Percentiles rank a stretch among this genome's conserved stretches.
Conservation (phyloP, 83 land plant species). For the Thuja plicata region DNA sequence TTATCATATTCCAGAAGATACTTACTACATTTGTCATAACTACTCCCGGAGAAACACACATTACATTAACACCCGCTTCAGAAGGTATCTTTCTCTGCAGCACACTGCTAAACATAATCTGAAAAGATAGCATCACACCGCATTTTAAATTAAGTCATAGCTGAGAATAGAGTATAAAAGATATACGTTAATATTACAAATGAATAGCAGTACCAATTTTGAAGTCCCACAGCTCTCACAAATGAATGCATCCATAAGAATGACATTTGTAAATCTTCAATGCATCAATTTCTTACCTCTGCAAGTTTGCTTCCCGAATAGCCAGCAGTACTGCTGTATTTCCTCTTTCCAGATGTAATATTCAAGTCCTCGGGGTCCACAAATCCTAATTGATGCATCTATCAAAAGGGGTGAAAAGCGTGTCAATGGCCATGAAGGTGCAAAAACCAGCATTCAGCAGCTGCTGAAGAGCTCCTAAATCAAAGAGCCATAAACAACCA, state of each 20-base stretch:
- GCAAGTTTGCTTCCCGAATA: slow-evolving; percentile 84
- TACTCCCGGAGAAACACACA: slow-evolving; percentile 80
- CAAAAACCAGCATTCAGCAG: not conserved
- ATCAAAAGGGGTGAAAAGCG: not conserved
- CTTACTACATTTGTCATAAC: slow-evolving; percentile 92
- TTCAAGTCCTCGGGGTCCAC: slow-evolving; percentile 82
- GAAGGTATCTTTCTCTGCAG: slow-evolving; percentile 64
- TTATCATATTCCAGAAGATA: not conserved
- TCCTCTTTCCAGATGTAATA: slow-evolving; percentile 59
- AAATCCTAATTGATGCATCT: slow-evolving; percentile 79
- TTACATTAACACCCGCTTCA: slow-evolving; percentile 66
- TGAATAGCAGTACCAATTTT: not conserved
- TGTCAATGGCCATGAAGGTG: not conserved
- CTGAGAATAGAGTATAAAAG: not conserved
- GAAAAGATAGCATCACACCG: slow-evolving; percentile 8
- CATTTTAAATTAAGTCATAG: not conserved
- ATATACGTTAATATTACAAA: not conserved
- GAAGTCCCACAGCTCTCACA: not conserved
- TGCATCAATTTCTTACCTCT: slow-evolving; percentile 47
- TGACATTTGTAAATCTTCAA: not conserved
- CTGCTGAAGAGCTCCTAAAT: not conserved
- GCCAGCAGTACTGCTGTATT: slow-evolving; percentile 58
- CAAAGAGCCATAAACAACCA: not conserved
- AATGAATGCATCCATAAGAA: not conserved
- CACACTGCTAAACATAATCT: slow-evolving; percentile 80